Percentiles rank a stretch among this genome's conserved stretches.
Evolutionary conservation across 2,329 filamentous ascomycete species (phyloP).

Genomic region (Aspergillus sp.): DNA sequence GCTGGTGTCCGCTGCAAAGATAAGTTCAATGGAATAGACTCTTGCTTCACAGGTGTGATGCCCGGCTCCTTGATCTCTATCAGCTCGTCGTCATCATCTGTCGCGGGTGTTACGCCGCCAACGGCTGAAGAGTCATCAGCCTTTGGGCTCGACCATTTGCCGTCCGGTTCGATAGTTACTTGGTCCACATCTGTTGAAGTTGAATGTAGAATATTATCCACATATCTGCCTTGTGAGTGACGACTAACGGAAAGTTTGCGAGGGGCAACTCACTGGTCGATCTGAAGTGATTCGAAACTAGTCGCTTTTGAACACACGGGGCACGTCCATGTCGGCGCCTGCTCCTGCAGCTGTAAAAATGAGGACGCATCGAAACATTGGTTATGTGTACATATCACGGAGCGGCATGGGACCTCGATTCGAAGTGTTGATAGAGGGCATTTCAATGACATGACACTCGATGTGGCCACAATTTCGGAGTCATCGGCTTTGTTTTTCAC

Average conservation of each 20-base stretch:
- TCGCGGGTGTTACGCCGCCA: slow-evolving; percentile 31
- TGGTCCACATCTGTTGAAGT: slow-evolving; percentile 71
- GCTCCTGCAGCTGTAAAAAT: slow-evolving; percentile 90
- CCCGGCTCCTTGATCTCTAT: slow-evolving; percentile 45
- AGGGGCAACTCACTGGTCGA: slow-evolving; percentile 67
- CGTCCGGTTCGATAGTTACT: slow-evolving; percentile 84
- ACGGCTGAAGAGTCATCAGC: slow-evolving; percentile 37
- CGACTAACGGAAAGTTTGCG: neutral
- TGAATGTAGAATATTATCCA: slow-evolving; percentile 75
- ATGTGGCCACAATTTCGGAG: slow-evolving; percentile 82
- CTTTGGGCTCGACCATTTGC: slow-evolving; percentile 62
- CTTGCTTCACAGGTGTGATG: slow-evolving; percentile 32
- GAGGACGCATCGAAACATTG: slow-evolving; percentile 93
- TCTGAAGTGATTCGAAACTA: slow-evolving; percentile 73
- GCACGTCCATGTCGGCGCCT: slow-evolving; percentile 95
- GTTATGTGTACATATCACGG: slow-evolving; percentile 75
- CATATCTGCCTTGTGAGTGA: slow-evolving; percentile 56
- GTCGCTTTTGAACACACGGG: slow-evolving; percentile 85
- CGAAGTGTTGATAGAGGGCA: slow-evolving; percentile 86
- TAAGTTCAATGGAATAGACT: slow-evolving; percentile 19
- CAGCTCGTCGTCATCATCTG: slow-evolving; percentile 46
- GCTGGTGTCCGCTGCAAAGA: slow-evolving; percentile 28
- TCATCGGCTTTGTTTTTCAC: slow-evolving; percentile 79
- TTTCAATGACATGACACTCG: slow-evolving; percentile 83
- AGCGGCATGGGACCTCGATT: slow-evolving; percentile 74